Base-by-base conservation (phyloP, 495 filamentous ascomycete genomes). In the Penicillium coprophilum region DNA sequence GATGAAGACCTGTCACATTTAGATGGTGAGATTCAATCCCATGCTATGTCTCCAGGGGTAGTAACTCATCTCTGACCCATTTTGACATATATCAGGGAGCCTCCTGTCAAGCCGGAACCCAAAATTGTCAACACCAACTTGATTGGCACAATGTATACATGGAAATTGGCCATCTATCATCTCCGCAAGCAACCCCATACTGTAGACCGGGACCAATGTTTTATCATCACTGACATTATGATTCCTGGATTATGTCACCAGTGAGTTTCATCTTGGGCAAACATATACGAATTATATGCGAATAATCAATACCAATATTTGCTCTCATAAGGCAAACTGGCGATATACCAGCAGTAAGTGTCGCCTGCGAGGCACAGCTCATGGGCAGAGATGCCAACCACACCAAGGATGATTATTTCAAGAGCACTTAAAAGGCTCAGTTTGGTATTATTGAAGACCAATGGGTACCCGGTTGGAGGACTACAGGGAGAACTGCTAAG, bases 101-200 rank as follows among this genome's bases (percentile, higher is more conserved):
- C 32, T 34, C 11, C 32, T 34, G 13, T 15, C 32, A 15, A 13
- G 4, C 32, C 12, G 12, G 12, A 15, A 13, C 5, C 6, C 24
- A 15, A 34, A 12, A 15, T 34, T 2, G 31, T 34, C 31, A 34
- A 34, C 2, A 4, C 6, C 32, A 34, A 13, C 32, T 34, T 34
- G 31, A 6, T 34, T 34, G 1, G 32, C 32, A 15, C 13, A 34
- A 15, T 34, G 12, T 15, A 34, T 34, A 74, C 71, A 5, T 67
- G 62, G 60, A 34, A 77, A 77, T 53, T 79, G n/a, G 73, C 74
- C 1, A 52, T 79, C 1, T 72, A 77, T 53, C 75, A 77, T 48
- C 77, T 79, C 60, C 60, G 67, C 19, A 65, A 70, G 38, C 70
- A 73, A 48, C 65, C 66, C 0, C 63, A 27, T 55, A 62, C 57